Percentiles rank a stretch among this genome's conserved stretches.
phyloP scores from a whole-genome alignment of 164 flowering plant genomes.

The Magnolia sinica region DNA sequence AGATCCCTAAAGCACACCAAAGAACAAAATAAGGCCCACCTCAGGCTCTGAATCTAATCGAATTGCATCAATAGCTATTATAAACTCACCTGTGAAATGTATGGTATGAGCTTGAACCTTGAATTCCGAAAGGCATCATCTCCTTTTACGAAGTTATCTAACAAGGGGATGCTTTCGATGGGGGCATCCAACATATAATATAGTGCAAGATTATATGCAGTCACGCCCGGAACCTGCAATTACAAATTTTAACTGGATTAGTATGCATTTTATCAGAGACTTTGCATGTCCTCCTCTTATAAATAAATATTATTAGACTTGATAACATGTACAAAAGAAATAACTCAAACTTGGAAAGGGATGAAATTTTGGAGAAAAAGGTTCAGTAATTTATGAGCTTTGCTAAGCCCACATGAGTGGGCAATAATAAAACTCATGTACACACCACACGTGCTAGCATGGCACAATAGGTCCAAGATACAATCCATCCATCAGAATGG shows the following conservation, averaged over 20 bases:
- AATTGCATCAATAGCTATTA: not conserved
- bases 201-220: conserved; percentile 59
- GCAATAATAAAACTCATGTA: no score
- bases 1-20: conserved; percentile 52
- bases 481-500: no score
- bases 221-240: conserved; percentile 79
- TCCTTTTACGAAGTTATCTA: conserved; percentile 70
- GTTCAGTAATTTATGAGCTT: no score
- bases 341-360: not conserved
- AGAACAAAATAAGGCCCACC: not conserved
- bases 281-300: not conserved
- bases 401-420: no score
- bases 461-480: no score
- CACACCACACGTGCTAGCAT: no score
- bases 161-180: conserved; percentile 54
- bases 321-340: not conserved
- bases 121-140: conserved; percentile 87
- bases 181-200: conserved; percentile 73
- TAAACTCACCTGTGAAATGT: conserved; percentile 73
- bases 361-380: not conserved
- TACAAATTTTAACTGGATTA: not conserved
- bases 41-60: not conserved
- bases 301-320: no score
- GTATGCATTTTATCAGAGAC: not conserved
- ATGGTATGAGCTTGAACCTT: conserved; percentile 92